Conservation (phyloP, 768 basidiomycete genomes). For the Tubosaeta sp. region DNA sequence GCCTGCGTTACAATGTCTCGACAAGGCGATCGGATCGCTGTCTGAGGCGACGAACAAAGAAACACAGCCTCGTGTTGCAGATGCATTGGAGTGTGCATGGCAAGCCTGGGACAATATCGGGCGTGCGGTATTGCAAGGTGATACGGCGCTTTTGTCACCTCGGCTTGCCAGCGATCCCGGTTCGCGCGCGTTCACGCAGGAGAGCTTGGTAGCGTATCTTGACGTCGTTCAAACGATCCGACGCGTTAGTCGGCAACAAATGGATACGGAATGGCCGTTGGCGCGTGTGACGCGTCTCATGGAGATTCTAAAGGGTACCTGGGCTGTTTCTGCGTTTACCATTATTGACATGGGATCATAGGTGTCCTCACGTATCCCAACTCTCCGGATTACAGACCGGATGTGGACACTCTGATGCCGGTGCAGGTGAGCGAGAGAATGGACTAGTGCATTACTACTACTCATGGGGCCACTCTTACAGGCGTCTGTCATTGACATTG, state of each 20-base stretch:
- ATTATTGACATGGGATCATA: conserved; percentile 21
- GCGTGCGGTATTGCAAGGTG: conserved; percentile 38
- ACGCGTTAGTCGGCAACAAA: conserved; percentile 44
- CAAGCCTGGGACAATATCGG: conserved; percentile 64
- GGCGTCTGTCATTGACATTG: conserved; percentile 66
- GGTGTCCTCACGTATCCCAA: conserved; percentile 74
- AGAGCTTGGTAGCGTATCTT: conserved; percentile 78
- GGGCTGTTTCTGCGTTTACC: background rate
- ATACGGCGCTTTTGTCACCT: conserved; percentile 11
- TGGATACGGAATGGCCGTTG: conserved; percentile 57
- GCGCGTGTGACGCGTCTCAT: conserved; percentile 64
- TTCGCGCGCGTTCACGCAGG: conserved; percentile 45
- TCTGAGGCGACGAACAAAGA: conserved; percentile 29
- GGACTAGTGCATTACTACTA: background rate
- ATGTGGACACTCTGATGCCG: conserved; percentile 77
- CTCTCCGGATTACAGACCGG: conserved; percentile 85
- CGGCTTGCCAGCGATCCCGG: conserved; percentile 4
- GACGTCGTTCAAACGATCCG: conserved; percentile 64
- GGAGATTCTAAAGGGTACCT: conserved; percentile 69
- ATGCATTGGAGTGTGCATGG: conserved; percentile 67
- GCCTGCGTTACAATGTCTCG: conserved; percentile 80
- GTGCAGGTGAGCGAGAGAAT: conserved; percentile 54
- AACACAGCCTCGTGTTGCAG: conserved; percentile 37
- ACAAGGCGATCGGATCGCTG: conserved; percentile 68
- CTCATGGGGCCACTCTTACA: conserved; percentile 32